Conservation (phyloP, 441 rosid species). For the Brassica balearica region DNA sequence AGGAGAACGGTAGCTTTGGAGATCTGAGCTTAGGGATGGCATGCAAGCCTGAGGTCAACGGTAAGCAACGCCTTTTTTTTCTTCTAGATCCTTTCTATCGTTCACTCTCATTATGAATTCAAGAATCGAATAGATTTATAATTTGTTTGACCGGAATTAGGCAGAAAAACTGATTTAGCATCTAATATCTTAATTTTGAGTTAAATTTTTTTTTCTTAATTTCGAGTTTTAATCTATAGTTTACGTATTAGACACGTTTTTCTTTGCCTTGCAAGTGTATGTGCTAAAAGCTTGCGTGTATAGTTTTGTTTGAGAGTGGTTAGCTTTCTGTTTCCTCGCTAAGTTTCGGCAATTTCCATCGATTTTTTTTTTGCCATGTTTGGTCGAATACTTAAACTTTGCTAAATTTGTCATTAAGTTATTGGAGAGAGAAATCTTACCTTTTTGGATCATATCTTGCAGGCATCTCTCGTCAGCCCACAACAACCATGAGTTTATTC, state of each 20-base stretch:
- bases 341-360: neutral
- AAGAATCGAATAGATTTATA: neutral
- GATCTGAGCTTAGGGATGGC: conserved; percentile 69
- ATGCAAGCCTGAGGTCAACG: conserved; percentile 48
- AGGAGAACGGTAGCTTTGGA: conserved; percentile 69
- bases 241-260: conserved; percentile 10
- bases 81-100: neutral
- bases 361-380: conserved; percentile 5
- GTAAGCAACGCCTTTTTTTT: conserved; percentile 34
- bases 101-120: no score
- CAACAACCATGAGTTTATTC: conserved; percentile 68
- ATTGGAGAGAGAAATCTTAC: neutral
- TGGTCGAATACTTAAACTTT: neutral
- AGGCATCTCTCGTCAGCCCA: conserved; percentile 45
- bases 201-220: no score
- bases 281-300: conserved; percentile 7
- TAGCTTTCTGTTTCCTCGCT: conserved; percentile 17
- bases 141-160: neutral
- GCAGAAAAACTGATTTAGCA: neutral
- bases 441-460: conserved; percentile 23
- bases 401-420: neutral
- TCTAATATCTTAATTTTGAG: neutral
- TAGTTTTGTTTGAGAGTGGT: neutral
- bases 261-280: neutral
- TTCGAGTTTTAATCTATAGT: neutral